Conservation (phyloP, 805 yeast species). For the Candida sphagnicola region DNA sequence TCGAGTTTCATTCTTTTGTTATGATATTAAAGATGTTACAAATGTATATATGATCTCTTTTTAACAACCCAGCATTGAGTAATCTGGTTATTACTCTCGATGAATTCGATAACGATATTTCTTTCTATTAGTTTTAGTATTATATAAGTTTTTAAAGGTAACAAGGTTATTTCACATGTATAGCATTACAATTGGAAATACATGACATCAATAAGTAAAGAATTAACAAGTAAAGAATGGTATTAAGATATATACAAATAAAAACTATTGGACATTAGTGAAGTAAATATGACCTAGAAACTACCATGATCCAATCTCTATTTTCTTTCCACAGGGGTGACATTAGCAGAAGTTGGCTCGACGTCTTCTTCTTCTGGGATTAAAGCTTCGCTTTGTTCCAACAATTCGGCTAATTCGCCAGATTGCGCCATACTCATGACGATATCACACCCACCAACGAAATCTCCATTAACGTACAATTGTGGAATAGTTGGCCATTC, state of each 20-base stretch:
- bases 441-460: conserved; percentile 97
- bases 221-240: too few species aligned
- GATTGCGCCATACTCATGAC: conserved; percentile 83
- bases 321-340: conserved; percentile 35
- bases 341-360: conserved; percentile 18
- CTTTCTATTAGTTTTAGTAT: too few species aligned
- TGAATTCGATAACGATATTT: too few species aligned
- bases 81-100: conserved; percentile 3
- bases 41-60: too few species aligned
- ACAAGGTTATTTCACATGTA: too few species aligned
- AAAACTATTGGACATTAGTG: too few species aligned
- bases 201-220: too few species aligned
- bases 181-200: too few species aligned
- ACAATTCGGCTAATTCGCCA: conserved; percentile 85
- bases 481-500: conserved; percentile 99
- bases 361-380: conserved; percentile 70
- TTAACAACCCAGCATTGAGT: not conserved
- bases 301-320: too few species aligned
- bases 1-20: not conserved
- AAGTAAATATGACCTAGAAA: too few species aligned
- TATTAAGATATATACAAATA: not conserved
- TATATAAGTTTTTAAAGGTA: too few species aligned
- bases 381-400: conserved; percentile 74
- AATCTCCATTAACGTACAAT: conserved; percentile 83
- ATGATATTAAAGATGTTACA: not conserved